Evolutionary conservation across 2,329 filamentous ascomycete species (phyloP).

Genomic region (Venturiaceae sp.): DNA sequence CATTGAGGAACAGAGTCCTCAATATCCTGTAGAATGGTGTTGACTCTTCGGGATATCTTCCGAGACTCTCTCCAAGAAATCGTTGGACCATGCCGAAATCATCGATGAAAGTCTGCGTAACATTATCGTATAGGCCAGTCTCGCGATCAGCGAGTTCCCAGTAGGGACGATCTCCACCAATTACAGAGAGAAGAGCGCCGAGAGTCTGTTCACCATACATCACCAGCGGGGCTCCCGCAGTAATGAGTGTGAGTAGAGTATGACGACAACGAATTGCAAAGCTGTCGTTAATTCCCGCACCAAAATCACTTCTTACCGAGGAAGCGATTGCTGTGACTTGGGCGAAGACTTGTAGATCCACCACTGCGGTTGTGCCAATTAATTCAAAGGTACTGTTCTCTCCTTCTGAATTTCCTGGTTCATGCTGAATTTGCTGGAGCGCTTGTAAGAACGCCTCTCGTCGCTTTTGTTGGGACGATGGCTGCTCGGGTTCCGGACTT

Average conservation of each 20-base stretch:
- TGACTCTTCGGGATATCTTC: conserved; percentile 4
- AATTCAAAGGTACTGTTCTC: not conserved
- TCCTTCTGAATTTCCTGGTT: not conserved
- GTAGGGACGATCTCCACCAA: conserved; percentile 4
- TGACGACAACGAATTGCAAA: not conserved
- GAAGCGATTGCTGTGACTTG: conserved; percentile 1
- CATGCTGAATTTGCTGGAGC: not conserved
- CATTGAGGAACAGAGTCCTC: conserved; percentile 1
- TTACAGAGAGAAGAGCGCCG: conserved; percentile 1
- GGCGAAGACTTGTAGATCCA: not conserved
- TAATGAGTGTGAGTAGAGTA: not conserved
- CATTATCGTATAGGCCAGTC: not conserved
- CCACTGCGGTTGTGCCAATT: not conserved
- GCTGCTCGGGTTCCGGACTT: not conserved
- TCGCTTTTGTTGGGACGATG: not conserved
- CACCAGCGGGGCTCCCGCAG: not conserved
- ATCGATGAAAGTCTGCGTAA: not conserved
- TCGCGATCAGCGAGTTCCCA: conserved; percentile 5
- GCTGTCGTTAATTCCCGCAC: not conserved
- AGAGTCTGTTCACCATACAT: conserved; percentile 1
- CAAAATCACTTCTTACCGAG: not conserved
- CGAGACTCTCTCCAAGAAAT: not conserved
- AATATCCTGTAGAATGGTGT: not conserved
- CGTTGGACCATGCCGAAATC: not conserved
- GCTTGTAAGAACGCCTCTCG: not conserved